phyloP scores from a whole-genome alignment of 2,329 filamentous ascomycete species.

The Emericellopsis atlantica region DNA sequence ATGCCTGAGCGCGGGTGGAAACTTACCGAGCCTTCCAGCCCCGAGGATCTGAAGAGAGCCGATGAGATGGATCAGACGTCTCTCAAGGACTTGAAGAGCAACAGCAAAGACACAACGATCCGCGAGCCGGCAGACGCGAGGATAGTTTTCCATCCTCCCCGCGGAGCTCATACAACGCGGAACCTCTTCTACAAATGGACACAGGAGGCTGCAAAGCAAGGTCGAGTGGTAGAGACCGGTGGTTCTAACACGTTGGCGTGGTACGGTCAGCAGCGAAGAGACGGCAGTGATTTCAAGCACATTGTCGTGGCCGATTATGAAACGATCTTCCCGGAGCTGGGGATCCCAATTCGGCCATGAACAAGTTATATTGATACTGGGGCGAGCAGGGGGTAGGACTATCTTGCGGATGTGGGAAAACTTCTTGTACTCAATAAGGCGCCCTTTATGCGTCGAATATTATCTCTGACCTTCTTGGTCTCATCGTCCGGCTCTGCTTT shows the following conservation, averaged over 20 bases:
- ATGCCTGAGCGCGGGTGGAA: conserved; percentile 25
- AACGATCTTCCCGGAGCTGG: conserved; percentile 1
- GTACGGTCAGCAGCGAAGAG: conserved; percentile 33
- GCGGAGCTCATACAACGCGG: conserved; percentile 6
- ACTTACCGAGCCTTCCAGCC: conserved; percentile 9
- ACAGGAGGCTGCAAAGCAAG: background rate
- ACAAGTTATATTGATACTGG: background rate
- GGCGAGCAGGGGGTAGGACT: background rate
- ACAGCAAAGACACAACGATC: background rate
- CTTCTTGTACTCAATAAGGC: conserved; percentile 62
- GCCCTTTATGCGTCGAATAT: conserved; percentile 69
- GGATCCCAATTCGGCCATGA: background rate
- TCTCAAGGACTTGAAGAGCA: conserved; percentile 6
- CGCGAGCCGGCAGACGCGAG: conserved; percentile 8
- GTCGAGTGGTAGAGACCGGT: conserved; percentile 22
- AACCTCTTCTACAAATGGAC: conserved; percentile 32
- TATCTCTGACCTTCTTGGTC: conserved; percentile 59
- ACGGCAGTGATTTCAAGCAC: conserved; percentile 36
- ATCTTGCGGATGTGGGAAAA: conserved; percentile 38
- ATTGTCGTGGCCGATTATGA: conserved; percentile 31
- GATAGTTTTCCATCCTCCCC: conserved; percentile 35
- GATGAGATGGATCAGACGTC: conserved; percentile 6
- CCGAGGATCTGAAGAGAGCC: no score
- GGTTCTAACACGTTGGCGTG: conserved; percentile 31
- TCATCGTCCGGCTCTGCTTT: conserved; percentile 52